Evolutionary conservation across 345 rosid species (phyloP).

Genomic region (Melaleuca quinquenervia): DNA sequence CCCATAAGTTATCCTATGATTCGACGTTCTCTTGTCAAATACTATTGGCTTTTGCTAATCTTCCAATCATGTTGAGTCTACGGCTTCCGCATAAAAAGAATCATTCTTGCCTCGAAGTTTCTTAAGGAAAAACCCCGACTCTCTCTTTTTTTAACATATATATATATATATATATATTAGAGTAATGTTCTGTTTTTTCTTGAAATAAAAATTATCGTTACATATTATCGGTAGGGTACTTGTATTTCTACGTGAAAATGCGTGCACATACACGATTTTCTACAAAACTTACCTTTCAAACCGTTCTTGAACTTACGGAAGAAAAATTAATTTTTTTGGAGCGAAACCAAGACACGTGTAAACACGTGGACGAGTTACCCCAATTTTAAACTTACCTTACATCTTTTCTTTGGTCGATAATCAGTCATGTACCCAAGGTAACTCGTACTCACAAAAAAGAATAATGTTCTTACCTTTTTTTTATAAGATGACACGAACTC

Average conservation of each 20-base stretch:
- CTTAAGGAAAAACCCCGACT: neutral
- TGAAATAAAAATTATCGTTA: neutral
- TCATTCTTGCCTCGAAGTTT: accelerated
- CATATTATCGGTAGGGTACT: neutral
- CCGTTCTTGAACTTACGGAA: neutral
- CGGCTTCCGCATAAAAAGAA: neutral
- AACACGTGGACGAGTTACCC: neutral
- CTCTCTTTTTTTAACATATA: no score
- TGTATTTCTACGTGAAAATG: neutral
- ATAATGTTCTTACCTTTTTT: neutral
- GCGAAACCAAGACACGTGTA: neutral
- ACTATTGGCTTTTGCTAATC: neutral
- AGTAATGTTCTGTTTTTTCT: neutral
- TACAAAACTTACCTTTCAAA: neutral
- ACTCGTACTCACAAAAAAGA: neutral
- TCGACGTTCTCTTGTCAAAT: neutral
- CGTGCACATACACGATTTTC: neutral
- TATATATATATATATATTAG: no score
- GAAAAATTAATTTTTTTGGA: neutral
- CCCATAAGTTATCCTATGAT: neutral
- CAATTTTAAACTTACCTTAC: neutral
- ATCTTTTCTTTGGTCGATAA: neutral
- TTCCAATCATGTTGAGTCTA: neutral
- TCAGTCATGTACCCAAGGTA: neutral
- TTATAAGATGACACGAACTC: neutral